Percentiles rank a stretch among this genome's conserved stretches.
phyloP scores from a whole-genome alignment of 306 rosid genomes.

The Cicer judaicum region DNA sequence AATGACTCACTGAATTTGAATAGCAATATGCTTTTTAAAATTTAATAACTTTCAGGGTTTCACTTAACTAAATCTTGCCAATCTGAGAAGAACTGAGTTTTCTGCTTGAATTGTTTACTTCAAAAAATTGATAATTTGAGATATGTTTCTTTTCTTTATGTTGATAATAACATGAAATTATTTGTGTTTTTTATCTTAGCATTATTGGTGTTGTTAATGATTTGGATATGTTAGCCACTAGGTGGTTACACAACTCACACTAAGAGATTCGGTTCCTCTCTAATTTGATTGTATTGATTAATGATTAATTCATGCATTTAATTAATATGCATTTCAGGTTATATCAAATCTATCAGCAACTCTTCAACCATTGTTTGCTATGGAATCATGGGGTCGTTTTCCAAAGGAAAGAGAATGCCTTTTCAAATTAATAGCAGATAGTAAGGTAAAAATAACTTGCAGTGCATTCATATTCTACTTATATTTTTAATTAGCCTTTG shows the following conservation, averaged over 20 bases:
- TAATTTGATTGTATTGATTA: neutral
- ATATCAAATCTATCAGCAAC: constrained; percentile 81
- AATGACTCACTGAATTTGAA: neutral
- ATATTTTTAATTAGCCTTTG: constrained; percentile 30
- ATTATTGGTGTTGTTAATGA: neutral
- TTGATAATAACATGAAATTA: neutral
- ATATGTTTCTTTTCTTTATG: neutral
- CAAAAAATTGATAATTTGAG: neutral
- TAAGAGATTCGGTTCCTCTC: neutral
- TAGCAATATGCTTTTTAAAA: neutral
- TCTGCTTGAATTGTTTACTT: constrained; percentile 29
- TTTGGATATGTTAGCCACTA: constrained; percentile 2
- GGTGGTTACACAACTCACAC: neutral
- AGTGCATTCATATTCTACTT: constrained; percentile 8
- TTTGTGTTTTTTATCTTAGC: constrained; percentile 7
- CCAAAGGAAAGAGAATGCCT: constrained; percentile 80
- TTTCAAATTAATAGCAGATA: constrained; percentile 70
- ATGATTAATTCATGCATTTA: neutral
- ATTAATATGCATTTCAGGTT: constrained; percentile 59
- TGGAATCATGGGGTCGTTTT: constrained; percentile 88
- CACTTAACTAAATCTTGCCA: constrained; percentile 21
- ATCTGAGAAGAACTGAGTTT: constrained; percentile 1
- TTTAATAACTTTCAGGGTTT: neutral
- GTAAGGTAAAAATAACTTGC: constrained; percentile 60
- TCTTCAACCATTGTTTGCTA: constrained; percentile 58